Base-by-base conservation (phyloP, 768 basidiomycete genomes). In the Aureoboletus auriporus region DNA sequence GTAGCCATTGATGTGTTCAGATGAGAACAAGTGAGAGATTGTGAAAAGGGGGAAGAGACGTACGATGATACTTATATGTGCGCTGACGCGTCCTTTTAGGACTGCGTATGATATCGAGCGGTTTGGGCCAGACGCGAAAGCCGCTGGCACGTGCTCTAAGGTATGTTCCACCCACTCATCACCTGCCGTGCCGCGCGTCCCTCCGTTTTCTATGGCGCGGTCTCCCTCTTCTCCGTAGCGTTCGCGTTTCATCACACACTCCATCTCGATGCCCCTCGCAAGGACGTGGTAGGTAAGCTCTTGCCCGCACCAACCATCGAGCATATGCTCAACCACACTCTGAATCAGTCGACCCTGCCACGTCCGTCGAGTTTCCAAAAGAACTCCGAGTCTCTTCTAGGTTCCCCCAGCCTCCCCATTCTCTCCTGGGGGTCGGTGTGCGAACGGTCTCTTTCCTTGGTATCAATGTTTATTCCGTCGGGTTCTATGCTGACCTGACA, bases 391-490 rank as follows among this genome's bases (percentile, higher is more conserved):
- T 89, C 17, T 82, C 83, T 16, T 79, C 86, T 29, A 86, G 82
- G 56, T 66, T 78, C 13, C 76, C 79, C 9, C 66, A 80, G 6
- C 80, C 86, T 8, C 68, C 76, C 2, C 78, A 89, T 57, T 77
- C 81, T 10, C 76, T 95, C 6, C 69, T 96, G 16, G 93, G 93
- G 6, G 71, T 91, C 1, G 93, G 93, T 20, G 90, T 93, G 34
- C 75, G 93, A 42, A 89, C 84, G 0, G 92, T 96, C 28, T 92
- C 91, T 12, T 93, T 96, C 68, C 73, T 95, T 34, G 77, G 84
- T 7, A 79, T 96, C 54, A 83, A 89, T 61, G 93, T 95, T 13
- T 96, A 96, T 68, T 87, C 86, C 10, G 82, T 91, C 30, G 93
- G 80, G 2, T 92, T 96, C 69, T 96, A 95, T 65, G 86, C 89